phyloP scores from a whole-genome alignment of 495 filamentous ascomycete genomes.

The Penicillium mononematosum region DNA sequence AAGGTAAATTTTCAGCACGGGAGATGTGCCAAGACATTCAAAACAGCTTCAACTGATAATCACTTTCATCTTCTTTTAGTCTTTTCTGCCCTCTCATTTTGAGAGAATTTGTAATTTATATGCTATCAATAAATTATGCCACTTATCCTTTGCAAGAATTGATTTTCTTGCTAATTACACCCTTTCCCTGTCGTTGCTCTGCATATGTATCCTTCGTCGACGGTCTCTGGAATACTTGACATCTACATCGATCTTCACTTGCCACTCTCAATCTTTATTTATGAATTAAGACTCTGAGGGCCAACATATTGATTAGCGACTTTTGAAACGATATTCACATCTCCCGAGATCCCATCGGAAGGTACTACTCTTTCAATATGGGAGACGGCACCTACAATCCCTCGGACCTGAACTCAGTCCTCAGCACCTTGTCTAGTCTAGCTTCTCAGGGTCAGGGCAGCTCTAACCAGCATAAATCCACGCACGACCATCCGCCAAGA shows the following conservation, averaged over 20 bases:
- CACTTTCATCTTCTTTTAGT: neutral
- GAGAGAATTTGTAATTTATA: neutral
- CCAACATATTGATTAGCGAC: neutral
- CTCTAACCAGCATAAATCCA: slow-evolving; percentile 11
- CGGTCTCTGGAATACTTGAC: neutral
- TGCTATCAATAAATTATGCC: neutral
- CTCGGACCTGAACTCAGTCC: slow-evolving; percentile 53
- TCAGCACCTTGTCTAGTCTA: slow-evolving; percentile 49
- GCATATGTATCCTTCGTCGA: neutral
- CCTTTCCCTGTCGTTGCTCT: neutral
- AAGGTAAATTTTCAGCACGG: slow-evolving; percentile 44
- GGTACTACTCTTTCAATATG: slow-evolving; percentile 22
- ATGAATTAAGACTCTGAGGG: neutral
- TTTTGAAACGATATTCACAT: neutral
- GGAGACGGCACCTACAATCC: slow-evolving; percentile 37
- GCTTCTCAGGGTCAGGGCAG: slow-evolving; percentile 11
- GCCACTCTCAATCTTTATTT: neutral
- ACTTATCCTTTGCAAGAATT: neutral
- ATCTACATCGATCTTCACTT: slow-evolving; percentile 4
- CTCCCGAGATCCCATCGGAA: neutral
- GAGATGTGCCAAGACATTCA: slow-evolving; percentile 28
- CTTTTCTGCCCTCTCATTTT: neutral
- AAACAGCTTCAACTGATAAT: slow-evolving; percentile 14
- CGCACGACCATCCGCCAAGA: neutral
- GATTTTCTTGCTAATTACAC: neutral